Base-by-base conservation (phyloP, 192 early-diverging fungal genomes). In the Entrophospora sp. region DNA sequence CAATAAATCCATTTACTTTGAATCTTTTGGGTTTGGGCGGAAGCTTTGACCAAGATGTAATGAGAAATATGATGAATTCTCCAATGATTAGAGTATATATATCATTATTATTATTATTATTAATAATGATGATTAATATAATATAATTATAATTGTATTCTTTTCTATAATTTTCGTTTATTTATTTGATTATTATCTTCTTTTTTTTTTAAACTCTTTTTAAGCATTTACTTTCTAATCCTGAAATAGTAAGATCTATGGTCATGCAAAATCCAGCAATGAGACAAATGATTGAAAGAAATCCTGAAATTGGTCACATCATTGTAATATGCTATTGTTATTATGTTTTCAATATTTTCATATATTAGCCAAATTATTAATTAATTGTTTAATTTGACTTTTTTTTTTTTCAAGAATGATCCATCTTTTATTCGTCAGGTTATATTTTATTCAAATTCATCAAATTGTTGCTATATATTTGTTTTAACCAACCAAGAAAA, bases 191-290 rank as follows among this genome's bases (percentile, higher is more conserved):
- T n/a, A 13, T 38, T 49, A 61, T 35, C 64, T 25, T 53, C 57
- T 18, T 27, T 56, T 38, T 53, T 31, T 52, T 32, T 44, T 44
- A 38, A 25, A 36, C 7, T 14, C 30, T 4, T 40, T 49, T 13
- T 24, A 53, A 77, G 75, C 71, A 77, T 28, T 53, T 77, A 48
- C 67, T 77, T 46, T 69, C 75, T 18, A 77, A 77, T 63, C 75
- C 72, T 66, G 81, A 83, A 38, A 69, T 84, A 32, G 75, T 84
- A 60, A 73, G 80, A 53, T 77, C 78, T 31, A 82, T 84, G 61
- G 78, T 84, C 68, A 84, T 84, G 82, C 71, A 77, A 27, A 82
- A 84, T 56, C 82, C 82, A 18, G 79, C 81, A 35, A 84, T 81
- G 67, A 51, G 75, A 34, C 68, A 76, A 32, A 74, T 84, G 70